These are phyloP conservation scores for Daldinia bambusicola DNA, from an alignment of 495 filamentous ascomycete genomes.

Conservation along the genomic window DNA sequence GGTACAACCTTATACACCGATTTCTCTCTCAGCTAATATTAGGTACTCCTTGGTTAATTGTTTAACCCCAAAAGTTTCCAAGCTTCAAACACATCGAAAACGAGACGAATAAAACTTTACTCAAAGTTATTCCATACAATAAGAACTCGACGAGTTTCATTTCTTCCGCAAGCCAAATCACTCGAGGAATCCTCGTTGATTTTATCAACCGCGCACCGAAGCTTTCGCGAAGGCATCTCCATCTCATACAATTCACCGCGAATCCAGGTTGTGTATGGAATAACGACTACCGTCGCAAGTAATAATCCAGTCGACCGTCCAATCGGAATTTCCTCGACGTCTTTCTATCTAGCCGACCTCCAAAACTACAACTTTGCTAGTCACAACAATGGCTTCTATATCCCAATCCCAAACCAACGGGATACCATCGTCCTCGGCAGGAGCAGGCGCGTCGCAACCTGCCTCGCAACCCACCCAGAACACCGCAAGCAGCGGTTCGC, in stretches of 20 bases:
- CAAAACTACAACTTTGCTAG: neutral
- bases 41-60: too few species aligned
- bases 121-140: neutral
- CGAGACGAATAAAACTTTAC: neutral
- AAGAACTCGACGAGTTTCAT: neutral
- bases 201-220: neutral
- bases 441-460: conserved; percentile 47
- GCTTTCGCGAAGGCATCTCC: too few species aligned
- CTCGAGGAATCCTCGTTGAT: neutral
- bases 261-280: neutral
- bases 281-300: neutral
- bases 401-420: conserved; percentile 57
- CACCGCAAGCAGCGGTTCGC: conserved; percentile 45
- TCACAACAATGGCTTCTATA: conserved; percentile 38
- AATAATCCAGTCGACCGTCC: neutral
- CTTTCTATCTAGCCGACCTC: neutral
- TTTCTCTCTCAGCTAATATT: neutral
- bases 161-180: neutral
- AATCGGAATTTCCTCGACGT: neutral
- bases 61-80: neutral
- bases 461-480: conserved; percentile 47
- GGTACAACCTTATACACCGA: too few species aligned
- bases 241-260: neutral
- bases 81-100: neutral
- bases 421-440: conserved; percentile 45